These are phyloP conservation scores for Turritis glabra DNA, from an alignment of 345 rosid genomes.

Conservation along the genomic window DNA sequence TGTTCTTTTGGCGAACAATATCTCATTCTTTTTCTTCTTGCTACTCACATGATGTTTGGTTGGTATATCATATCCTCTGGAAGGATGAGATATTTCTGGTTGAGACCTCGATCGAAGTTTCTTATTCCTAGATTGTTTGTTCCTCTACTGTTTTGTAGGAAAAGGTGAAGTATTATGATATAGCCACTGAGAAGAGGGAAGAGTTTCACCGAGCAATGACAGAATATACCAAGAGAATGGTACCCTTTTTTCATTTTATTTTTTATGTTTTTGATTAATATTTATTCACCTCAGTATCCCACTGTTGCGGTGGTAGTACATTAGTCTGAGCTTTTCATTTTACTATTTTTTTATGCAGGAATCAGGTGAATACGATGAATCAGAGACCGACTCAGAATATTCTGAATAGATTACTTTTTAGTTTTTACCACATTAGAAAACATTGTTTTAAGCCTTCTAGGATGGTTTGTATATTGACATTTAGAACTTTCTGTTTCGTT, in stretches of 20 bases:
- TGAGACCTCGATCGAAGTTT: neutral
- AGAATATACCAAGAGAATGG: constrained; percentile 72
- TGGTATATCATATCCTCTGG: too few relatives aligned
- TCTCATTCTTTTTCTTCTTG: constrained; percentile 3
- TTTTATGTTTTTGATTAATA: neutral
- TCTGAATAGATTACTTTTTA: constrained; percentile 45
- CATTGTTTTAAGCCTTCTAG: constrained; percentile 22
- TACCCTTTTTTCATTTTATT: constrained; percentile 15
- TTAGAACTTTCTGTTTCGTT: constrained; percentile 6
- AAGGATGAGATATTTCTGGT: neutral
- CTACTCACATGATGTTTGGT: neutral
- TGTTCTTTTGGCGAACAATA: neutral
- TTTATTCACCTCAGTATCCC: neutral
- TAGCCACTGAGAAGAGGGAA: constrained; percentile 84
- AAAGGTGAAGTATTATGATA: constrained; percentile 89
- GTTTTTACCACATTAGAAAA: constrained; percentile 26
- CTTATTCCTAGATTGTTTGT: constrained; percentile 16
- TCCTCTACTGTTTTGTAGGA: constrained; percentile 51
- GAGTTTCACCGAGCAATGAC: constrained; percentile 79
- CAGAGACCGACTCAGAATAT: constrained; percentile 64
- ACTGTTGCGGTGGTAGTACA: neutral
- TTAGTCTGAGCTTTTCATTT: constrained; percentile 15
- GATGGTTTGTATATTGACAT: constrained; percentile 22
- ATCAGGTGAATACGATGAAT: constrained; percentile 60
- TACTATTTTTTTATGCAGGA: constrained; percentile 51